phyloP scores from a whole-genome alignment of 305 asterid species.

The Fraxinus paxiana region DNA sequence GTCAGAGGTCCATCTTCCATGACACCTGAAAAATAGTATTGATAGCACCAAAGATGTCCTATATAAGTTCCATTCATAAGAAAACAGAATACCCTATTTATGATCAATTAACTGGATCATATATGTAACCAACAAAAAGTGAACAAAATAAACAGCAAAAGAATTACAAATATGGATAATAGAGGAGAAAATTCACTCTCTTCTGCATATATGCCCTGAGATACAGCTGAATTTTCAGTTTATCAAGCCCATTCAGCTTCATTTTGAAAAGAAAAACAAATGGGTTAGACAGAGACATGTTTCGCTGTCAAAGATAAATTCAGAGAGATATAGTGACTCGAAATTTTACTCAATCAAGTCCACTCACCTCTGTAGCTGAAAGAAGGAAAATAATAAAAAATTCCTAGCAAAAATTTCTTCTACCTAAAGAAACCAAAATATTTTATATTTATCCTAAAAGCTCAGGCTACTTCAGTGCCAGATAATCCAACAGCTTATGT shows the following conservation, averaged over 20 bases:
- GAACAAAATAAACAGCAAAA: not conserved
- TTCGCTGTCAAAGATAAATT: not conserved
- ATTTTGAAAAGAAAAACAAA: not conserved
- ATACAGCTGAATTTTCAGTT: not conserved
- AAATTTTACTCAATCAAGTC: not conserved
- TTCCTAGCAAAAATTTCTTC: not conserved
- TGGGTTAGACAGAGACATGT: not conserved
- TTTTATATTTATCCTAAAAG: not conserved
- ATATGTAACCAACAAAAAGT: not conserved
- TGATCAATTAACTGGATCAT: slow-evolving; percentile 11
- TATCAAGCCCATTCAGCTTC: not conserved
- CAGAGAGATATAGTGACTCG: not conserved
- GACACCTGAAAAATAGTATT: slow-evolving; percentile 42
- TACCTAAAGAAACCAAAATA: not conserved
- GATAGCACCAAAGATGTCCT: slow-evolving; percentile 16
- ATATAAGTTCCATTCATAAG: slow-evolving; percentile 13
- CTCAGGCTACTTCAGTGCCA: not conserved
- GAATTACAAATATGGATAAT: not conserved
- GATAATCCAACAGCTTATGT: not conserved
- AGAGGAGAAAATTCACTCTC: not conserved
- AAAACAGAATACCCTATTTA: slow-evolving; percentile 3
- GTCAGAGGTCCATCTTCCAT: slow-evolving; percentile 52
- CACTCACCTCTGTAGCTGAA: not conserved
- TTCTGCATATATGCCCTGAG: not conserved
- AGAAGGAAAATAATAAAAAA: not conserved